Evolutionary conservation across 805 yeast genomes (phyloP).

Genomic region (Myxozyma neotropica): DNA sequence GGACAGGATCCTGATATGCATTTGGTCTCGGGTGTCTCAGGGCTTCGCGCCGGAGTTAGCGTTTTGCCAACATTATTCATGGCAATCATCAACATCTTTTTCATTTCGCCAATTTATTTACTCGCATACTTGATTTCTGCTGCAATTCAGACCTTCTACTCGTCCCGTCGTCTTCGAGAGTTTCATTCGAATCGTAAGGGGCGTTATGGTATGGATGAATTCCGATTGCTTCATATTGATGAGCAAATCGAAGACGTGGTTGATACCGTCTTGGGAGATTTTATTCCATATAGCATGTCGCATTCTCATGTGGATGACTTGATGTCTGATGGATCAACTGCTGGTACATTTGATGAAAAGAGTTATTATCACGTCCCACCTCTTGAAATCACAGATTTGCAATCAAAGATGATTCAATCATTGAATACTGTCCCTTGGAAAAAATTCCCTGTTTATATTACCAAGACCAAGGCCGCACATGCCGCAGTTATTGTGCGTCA

Average conservation of each 20-base stretch:
- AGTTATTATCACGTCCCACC: conserved; percentile 38
- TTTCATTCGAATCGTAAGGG: conserved; percentile 34
- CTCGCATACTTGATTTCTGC: conserved; percentile 57
- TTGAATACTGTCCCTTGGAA: conserved; percentile 67
- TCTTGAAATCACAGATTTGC: conserved; percentile 46
- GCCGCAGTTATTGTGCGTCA: conserved; percentile 79
- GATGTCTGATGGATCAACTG: conserved; percentile 10
- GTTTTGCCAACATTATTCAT: conserved; percentile 31
- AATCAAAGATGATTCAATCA: conserved; percentile 55
- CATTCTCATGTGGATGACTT: conserved; percentile 33
- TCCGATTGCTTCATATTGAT: conserved; percentile 45
- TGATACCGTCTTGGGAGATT: conserved; percentile 49
- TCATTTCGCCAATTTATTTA: conserved; percentile 67
- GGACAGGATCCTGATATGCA: conserved; percentile 10
- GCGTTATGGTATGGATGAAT: conserved; percentile 33
- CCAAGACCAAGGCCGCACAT: conserved; percentile 68
- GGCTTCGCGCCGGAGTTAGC: conserved; percentile 12
- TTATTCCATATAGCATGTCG: conserved; percentile 33
- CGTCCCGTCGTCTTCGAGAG: conserved; percentile 46
- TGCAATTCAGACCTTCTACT: conserved; percentile 47
- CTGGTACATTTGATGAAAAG: conserved; percentile 38
- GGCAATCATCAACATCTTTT: conserved; percentile 45
- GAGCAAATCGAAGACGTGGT: conserved; percentile 67
- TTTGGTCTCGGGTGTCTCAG: conserved; percentile 2
- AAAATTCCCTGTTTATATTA: conserved; percentile 70